Evolutionary conservation across 2,329 filamentous ascomycete genomes (phyloP), one percentile per base, ranked within the genome.

Genomic region (Gliomastix tumulicola): DNA sequence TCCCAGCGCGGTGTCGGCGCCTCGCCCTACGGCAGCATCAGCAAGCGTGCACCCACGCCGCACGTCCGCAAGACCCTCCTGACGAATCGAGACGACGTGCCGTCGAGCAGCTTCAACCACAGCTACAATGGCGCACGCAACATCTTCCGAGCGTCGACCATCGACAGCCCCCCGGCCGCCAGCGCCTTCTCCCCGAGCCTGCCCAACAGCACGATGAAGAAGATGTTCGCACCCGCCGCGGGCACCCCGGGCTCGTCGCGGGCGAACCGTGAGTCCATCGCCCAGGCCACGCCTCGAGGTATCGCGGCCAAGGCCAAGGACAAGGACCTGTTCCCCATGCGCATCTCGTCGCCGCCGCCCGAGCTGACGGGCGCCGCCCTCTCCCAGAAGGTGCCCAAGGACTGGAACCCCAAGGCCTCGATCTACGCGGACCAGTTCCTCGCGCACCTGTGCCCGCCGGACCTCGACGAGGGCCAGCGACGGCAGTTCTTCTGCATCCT

Each of bases 401-500:
- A 72, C 15, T 65, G 69, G 49, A 66, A 65, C 34, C 60, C 68
- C 10, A 63, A 67, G 41, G 67, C 70, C 5, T 74, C 74, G 32
- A 67, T 78, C 40, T 79, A 79, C 41, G 74, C 75, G 21, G 74
- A 78, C 47, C 71, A 79, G 52, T 79, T 70, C 39, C 59, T 79
- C 27, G 62, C 65, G 2, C 68, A 78, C 41, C 67, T 76, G 21
- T 77, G 74, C 45, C 75, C 75, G 3, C 56, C 67, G 19, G 68
- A 74, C 30, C 69, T 78, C 43, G 71, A 74, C 43, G 75, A 79
- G 35, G 63, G 74, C 36, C 74, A 79, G 54, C 67, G 72, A 33
- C 70, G 74, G 39, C 75, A 79, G 57, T 79, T 78, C 50, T 79
- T 78, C 46, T 79, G 74, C 50, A 71, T 79, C 42, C 71, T 79